These are phyloP conservation scores for Brettanomyces anomalus DNA, from an alignment of 805 yeast species.

Conservation along the genomic window DNA sequence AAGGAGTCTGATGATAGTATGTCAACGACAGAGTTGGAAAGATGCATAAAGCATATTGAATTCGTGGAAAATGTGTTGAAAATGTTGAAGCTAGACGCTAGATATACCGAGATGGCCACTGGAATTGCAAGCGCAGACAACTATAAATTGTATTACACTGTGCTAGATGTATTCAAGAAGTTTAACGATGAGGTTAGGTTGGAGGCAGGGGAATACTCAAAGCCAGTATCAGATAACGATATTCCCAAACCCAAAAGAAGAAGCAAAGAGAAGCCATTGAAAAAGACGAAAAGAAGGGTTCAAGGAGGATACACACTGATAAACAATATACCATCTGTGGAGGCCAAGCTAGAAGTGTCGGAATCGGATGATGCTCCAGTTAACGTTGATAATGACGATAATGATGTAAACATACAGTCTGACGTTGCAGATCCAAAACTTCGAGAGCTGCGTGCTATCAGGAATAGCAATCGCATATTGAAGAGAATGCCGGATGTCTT, in stretches of 20 bases:
- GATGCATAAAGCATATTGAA: neutral
- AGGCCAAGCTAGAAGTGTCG: neutral
- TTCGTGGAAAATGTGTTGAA: constrained; percentile 10
- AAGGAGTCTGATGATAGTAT: neutral
- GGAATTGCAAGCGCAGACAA: constrained; percentile 9
- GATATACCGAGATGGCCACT: constrained; percentile 6
- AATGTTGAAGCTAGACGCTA: constrained; percentile 4
- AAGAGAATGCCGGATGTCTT: constrained; percentile 30
- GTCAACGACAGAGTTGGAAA: neutral
- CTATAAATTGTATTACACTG: constrained; percentile 6
- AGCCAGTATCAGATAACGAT: neutral
- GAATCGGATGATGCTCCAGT: neutral
- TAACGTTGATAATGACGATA: neutral
- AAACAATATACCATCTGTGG: neutral
- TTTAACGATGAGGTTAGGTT: constrained; percentile 1
- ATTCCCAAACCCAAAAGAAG: neutral
- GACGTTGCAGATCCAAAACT: neutral
- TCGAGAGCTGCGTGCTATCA: constrained; percentile 25
- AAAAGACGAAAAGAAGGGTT: neutral
- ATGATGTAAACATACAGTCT: neutral
- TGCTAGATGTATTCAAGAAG: constrained; percentile 9
- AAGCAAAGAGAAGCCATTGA: neutral
- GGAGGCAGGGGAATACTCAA: neutral
- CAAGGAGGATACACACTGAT: constrained; percentile 1
- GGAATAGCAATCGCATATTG: constrained; percentile 27